phyloP scores from a whole-genome alignment of 495 filamentous ascomycete species.

The Penicillium daleae region DNA sequence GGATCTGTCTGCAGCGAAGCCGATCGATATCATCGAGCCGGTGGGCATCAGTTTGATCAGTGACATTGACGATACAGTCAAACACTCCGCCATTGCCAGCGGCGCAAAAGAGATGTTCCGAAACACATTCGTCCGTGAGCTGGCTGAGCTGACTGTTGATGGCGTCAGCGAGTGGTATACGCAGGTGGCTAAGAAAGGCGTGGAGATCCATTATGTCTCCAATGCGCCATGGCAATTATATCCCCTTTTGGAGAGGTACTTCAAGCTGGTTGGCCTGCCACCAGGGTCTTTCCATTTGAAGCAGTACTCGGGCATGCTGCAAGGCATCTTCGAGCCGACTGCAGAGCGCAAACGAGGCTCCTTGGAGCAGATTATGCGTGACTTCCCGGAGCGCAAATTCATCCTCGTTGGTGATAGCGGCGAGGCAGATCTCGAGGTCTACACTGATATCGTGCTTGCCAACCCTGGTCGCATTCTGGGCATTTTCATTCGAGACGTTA shows the following conservation, averaged over 20 bases:
- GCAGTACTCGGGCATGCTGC: constrained; percentile 91
- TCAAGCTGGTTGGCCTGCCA: constrained; percentile 78
- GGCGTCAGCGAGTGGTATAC: constrained; percentile 92
- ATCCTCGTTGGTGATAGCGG: constrained; percentile 94
- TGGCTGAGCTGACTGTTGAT: constrained; percentile 77
- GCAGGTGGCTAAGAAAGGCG: constrained; percentile 73
- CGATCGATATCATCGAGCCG: constrained; percentile 74
- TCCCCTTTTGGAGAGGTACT: constrained; percentile 81
- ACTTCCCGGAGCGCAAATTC: constrained; percentile 90
- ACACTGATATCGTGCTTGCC: constrained; percentile 85
- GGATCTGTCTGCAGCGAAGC: constrained; percentile 75
- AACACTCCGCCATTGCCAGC: constrained; percentile 84
- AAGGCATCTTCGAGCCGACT: constrained; percentile 97
- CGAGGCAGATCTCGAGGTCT: constrained; percentile 95
- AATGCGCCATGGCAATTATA: constrained; percentile 97
- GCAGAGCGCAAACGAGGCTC: constrained; percentile 90
- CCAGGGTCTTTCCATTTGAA: constrained; percentile 92
- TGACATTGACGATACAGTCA: constrained; percentile 98
- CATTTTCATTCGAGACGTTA: constrained; percentile 94
- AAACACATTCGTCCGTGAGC: constrained; percentile 89
- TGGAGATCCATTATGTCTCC: constrained; percentile 87
- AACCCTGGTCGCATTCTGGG: constrained; percentile 81
- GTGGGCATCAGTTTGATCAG: constrained; percentile 92
- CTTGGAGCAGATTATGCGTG: constrained; percentile 79
- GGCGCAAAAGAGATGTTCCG: constrained; percentile 93